These are phyloP conservation scores for Mortierella polycephala DNA, from an alignment of 371 early-diverging fungal genomes.

Conservation along the genomic window DNA sequence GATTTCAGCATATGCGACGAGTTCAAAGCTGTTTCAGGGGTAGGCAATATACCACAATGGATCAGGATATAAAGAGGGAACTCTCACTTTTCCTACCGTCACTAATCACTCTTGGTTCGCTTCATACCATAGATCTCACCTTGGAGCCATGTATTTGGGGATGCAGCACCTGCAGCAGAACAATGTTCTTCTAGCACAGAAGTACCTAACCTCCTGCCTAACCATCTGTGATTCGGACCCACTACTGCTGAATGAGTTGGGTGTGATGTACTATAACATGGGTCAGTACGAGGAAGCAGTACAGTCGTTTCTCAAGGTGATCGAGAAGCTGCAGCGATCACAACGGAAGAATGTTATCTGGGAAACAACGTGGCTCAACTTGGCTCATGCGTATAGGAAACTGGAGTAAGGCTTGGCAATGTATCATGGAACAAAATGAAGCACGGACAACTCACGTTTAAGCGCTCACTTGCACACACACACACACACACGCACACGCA, in stretches of 20 bases:
- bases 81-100: neutral
- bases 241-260: constrained; percentile 75
- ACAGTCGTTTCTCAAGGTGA: constrained; percentile 61
- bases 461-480: too few relatives aligned
- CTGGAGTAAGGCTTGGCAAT: constrained; percentile 56
- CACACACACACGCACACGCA: too few relatives aligned
- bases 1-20: constrained; percentile 75
- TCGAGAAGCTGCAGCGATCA: constrained; percentile 60
- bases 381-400: constrained; percentile 76
- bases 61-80: neutral
- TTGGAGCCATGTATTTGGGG: constrained; percentile 78
- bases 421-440: neutral
- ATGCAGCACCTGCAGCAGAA: constrained; percentile 77
- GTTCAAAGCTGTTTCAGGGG: constrained; percentile 73
- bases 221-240: constrained; percentile 71
- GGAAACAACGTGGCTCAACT: constrained; percentile 73
- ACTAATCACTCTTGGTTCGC: neutral
- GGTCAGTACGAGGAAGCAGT: constrained; percentile 66
- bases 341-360: constrained; percentile 60
- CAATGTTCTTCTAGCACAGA: constrained; percentile 62
- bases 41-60: constrained; percentile 36
- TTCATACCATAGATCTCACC: constrained; percentile 64
- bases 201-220: constrained; percentile 65
- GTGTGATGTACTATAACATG: constrained; percentile 66
- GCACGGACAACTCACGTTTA: neutral